phyloP scores from a whole-genome alignment of 495 filamentous ascomycete species.

The Hypoxylon fuscum region DNA sequence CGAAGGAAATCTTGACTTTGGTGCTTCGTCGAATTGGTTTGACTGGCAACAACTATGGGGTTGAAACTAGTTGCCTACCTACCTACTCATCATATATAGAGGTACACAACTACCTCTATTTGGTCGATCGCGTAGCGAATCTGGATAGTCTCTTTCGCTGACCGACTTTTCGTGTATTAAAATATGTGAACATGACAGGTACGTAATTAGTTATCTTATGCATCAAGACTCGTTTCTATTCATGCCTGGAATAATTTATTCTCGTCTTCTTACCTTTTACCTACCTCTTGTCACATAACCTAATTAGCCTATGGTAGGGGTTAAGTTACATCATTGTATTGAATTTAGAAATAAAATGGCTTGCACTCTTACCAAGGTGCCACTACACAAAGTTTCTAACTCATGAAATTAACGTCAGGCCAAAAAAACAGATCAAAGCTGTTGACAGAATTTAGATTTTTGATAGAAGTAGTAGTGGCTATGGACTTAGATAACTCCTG shows the following conservation, averaged over 20 bases:
- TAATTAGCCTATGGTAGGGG: no score
- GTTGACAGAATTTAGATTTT: constrained; percentile 62
- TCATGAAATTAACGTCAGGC: constrained; percentile 61
- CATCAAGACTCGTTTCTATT: no score
- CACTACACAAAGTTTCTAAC: constrained; percentile 57
- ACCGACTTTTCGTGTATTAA: no score
- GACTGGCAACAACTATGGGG: constrained; percentile 46
- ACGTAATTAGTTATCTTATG: no score
- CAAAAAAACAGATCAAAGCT: constrained; percentile 63
- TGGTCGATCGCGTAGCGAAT: neutral
- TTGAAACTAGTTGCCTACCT: neutral
- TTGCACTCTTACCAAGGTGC: constrained; percentile 61
- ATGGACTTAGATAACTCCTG: constrained; percentile 52
- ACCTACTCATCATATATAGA: no score
- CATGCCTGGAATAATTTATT: no score
- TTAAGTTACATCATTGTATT: no score
- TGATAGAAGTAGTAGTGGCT: constrained; percentile 54
- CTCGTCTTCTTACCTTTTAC: no score
- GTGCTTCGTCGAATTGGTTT: constrained; percentile 49
- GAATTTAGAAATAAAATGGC: constrained; percentile 62
- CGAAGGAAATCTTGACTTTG: constrained; percentile 52
- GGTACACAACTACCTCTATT: no score
- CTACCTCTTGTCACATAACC: no score
- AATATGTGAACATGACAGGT: no score
- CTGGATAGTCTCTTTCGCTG: no score